Base-by-base conservation (phyloP, 2,329 filamentous ascomycete species). In the Fusarium paranaense region DNA sequence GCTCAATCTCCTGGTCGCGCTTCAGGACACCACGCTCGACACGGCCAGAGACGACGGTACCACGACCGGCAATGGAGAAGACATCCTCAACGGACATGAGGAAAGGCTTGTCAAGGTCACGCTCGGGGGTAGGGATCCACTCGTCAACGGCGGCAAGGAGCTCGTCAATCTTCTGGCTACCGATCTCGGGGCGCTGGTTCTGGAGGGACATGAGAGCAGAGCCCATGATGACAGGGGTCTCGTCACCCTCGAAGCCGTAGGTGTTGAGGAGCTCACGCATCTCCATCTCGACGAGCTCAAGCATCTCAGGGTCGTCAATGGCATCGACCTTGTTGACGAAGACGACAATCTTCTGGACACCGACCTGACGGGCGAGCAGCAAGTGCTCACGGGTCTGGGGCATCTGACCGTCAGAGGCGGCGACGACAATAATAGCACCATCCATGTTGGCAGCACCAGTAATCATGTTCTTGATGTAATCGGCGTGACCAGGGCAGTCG, bases 381-480 rank as follows among this genome's bases (percentile, higher is more conserved):
- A 99, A 90, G 88, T 99, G 97, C 88, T 99, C 97, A 86, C 97
- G 91, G 77, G 97, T 99, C 91, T 99, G 97, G 81, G 97, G 97
- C 97, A 99, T 99, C 88, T 99, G 97, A 83, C 97, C 97, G 83
- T 99, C 97, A 40, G 95, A 98, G 78, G 97, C 97, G 79, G 97
- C 97, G 80, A 99, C 97, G 78, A 99, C 97, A 81, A 99, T 98
- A 83, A 99, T 96, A 81, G 97, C 96, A 81, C 97, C 97, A 81
- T 99, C 97, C 97, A 99, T 99, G 89, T 95, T 97, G 81, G 97
- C 96, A 74, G 97, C 95, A 92, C 97, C 97, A 78, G 97, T 99
- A 85, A 99, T 99, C 97, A 99, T 99, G 93, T 99, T 99, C 92
- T 99, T 99, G 89, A 99, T 98, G 90, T 99, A 99, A 95, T 99